Base-by-base conservation (phyloP, 345 rosid species). In the Viola odorata region DNA sequence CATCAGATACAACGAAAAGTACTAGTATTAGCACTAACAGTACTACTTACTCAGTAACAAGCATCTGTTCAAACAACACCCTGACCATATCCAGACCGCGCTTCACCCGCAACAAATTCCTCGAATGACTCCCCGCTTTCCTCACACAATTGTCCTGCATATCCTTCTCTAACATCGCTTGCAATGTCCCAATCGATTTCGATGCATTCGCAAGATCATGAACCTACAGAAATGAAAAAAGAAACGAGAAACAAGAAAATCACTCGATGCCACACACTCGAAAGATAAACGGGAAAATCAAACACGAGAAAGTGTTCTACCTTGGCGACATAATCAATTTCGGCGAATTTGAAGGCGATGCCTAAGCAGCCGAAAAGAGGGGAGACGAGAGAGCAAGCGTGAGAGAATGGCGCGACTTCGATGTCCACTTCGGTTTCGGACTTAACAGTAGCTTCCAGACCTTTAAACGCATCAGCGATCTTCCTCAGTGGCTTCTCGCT, bases 31-130 rank as follows among this genome's bases (percentile, higher is more conserved):
- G 32, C 32, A 23, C 32, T 23, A 23, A 23, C 32, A 23, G 32
- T 23, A 23, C 32, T 23, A 73, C 95, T 11, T 82, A 89, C 98
- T 81, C 81, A 39, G 94, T 68, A 61, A 73, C 73, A 8, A 94
- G 55, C 23, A 94, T 83, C 69, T 87, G 85, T 70, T 86, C 90
- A 49, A 89, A 90, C 16, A 94, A 87, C 48, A 90, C 86, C 77
- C 72, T 83, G 60, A 90, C 97, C 99, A 94, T 86, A 70, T 90
- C 99, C 45, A 94, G 79, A 49, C 97, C 99, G 14, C 99, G 97
- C 84, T 90, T 94, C 6, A 94, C 97, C 72, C 90, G 81, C 85
- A 87, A 64, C 37, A 94, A 87, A 74, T 94, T 94, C 64, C 99
- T 78, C 1, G 96, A 62, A 73, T 87, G 98, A 72, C 98, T 92